These are phyloP conservation scores for Thelonectria rubi DNA, from an alignment of 2,329 filamentous ascomycete species.

Conservation along the genomic window DNA sequence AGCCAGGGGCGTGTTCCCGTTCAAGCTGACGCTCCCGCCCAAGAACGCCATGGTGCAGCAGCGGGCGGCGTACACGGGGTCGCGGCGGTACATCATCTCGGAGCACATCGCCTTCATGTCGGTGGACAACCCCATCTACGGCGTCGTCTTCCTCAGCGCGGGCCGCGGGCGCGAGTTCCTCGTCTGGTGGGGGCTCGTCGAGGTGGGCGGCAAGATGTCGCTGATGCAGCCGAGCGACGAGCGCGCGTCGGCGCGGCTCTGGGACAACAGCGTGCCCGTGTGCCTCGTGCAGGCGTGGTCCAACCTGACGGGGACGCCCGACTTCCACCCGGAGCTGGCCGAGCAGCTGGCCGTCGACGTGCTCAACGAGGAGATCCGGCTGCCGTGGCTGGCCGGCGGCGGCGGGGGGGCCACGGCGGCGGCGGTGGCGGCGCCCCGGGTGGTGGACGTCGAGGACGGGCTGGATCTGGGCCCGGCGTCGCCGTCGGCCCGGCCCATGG, in stretches of 20 bases:
- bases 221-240: constrained; percentile 31
- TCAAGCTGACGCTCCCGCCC: constrained; percentile 38
- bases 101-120: constrained; percentile 35
- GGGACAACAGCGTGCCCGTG: constrained; percentile 42
- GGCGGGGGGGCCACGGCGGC: no score
- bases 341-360: constrained; percentile 40
- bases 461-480: constrained; percentile 29
- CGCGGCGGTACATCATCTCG: constrained; percentile 38
- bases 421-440: constrained; percentile 27
- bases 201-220: constrained; percentile 39
- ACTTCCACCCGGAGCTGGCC: constrained; percentile 33
- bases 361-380: constrained; percentile 39
- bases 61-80: constrained; percentile 40
- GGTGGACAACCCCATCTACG: constrained; percentile 41
- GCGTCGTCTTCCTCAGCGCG: constrained; percentile 38
- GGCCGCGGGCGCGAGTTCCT: constrained; percentile 39
- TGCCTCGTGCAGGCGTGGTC: constrained; percentile 41
- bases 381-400: constrained; percentile 34
- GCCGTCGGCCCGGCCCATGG: constrained; percentile 19
- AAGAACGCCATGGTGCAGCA: constrained; percentile 36
- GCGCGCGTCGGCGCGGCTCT: constrained; percentile 35
- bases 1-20: constrained; percentile 39
- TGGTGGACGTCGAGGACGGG: constrained; percentile 40
- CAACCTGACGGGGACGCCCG: constrained; percentile 36
- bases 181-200: constrained; percentile 43